phyloP scores from a whole-genome alignment of 176 grass and related monocot genomes.

The Melocanna baccifera region DNA sequence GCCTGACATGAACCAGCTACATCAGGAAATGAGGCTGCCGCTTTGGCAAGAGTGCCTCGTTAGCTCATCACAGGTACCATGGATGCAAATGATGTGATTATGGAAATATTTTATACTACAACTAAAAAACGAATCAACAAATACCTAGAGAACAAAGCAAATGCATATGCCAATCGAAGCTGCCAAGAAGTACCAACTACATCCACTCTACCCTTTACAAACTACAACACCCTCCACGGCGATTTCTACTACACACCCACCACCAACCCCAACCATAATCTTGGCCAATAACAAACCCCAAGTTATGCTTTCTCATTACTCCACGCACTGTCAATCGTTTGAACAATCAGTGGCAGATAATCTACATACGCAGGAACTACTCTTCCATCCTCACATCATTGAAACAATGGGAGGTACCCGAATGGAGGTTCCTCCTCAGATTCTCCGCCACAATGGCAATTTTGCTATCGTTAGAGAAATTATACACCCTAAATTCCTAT shows the following conservation, averaged over 20 bases:
- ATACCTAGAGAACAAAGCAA: neutral
- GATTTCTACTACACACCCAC: neutral
- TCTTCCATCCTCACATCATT: neutral
- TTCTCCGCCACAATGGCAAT: conserved; percentile 30
- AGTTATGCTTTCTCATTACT: neutral
- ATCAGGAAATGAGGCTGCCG: neutral
- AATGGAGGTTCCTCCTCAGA: conserved; percentile 50
- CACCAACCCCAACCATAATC: neutral
- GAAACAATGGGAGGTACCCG: conserved; percentile 3
- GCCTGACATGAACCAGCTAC: neutral
- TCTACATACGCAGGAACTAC: neutral
- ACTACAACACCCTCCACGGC: neutral
- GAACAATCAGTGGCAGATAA: neutral
- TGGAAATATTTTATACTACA: neutral
- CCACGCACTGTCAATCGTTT: neutral
- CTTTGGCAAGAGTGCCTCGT: neutral
- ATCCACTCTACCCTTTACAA: neutral
- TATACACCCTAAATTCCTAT: neutral
- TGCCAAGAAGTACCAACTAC: neutral
- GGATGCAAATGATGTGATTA: neutral
- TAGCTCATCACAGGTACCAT: neutral
- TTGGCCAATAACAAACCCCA: neutral
- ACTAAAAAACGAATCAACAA: neutral
- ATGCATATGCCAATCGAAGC: neutral
- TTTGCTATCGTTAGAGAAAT: conserved; percentile 23